Evolutionary conservation across 2,329 filamentous ascomycete species (phyloP).

Genomic region (Phialemonium atrogriseum): DNA sequence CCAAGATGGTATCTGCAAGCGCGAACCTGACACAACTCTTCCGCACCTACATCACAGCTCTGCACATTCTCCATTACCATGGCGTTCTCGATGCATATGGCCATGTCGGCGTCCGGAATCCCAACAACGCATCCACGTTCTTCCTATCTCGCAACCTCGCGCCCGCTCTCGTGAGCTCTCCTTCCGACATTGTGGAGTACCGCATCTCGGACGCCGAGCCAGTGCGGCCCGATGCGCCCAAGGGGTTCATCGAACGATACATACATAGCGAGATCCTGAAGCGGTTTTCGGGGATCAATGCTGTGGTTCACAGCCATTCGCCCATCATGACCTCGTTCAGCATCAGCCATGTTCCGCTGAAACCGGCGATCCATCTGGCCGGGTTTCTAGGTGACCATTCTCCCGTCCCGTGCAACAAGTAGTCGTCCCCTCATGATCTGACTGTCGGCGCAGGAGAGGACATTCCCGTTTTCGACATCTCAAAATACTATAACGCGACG

Average conservation of each 20-base stretch:
- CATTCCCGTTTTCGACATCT: conserved; percentile 23
- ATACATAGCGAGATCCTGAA: conserved; percentile 40
- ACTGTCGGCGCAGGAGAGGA: too few species aligned
- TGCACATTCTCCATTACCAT: conserved; percentile 44
- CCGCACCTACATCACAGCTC: conserved; percentile 29
- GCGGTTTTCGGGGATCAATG: conserved; percentile 25
- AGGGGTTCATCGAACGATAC: conserved; percentile 33
- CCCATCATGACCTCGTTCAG: conserved; percentile 32
- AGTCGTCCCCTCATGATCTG: too few species aligned
- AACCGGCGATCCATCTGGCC: conserved; percentile 32
- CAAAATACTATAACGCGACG: conserved; percentile 13
- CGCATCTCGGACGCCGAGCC: conserved; percentile 30
- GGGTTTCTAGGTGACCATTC: conserved; percentile 37
- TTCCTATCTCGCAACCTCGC: conserved; percentile 38
- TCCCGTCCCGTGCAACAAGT: too few species aligned
- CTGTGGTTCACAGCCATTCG: conserved; percentile 35
- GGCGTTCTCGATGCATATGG: conserved; percentile 45
- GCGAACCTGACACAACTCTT: too few species aligned
- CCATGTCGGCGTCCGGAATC: conserved; percentile 44
- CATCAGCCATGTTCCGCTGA: conserved; percentile 28
- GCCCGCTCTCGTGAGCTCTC: conserved; percentile 34
- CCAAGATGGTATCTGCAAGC: too few species aligned
- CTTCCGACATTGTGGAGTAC: conserved; percentile 38
- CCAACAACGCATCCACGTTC: conserved; percentile 33
- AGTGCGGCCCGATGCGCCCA: conserved; percentile 26